phyloP scores from a whole-genome alignment of 495 filamentous ascomycete genomes.

The Thozetella sp. region DNA sequence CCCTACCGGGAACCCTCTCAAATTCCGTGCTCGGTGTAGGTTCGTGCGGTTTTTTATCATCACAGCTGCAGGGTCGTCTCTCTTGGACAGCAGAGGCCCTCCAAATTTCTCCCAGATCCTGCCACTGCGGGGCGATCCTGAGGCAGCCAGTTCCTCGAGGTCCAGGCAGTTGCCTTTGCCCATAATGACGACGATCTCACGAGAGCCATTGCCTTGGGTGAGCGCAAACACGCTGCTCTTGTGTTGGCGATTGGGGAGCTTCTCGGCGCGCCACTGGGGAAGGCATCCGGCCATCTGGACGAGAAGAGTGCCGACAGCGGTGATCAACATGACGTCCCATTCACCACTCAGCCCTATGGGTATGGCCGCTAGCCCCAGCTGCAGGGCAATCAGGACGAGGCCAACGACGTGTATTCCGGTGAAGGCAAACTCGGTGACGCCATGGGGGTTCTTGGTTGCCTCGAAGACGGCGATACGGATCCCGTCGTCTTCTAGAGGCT shows the following conservation, averaged over 20 bases:
- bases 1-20: background rate
- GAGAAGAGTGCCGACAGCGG: constrained; percentile 36
- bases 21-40: background rate
- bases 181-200: constrained; percentile 43
- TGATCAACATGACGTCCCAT: constrained; percentile 48
- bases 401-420: constrained; percentile 15
- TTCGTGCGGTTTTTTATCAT: background rate
- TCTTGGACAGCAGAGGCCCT: background rate
- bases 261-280: constrained; percentile 53
- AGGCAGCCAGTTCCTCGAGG: constrained; percentile 44
- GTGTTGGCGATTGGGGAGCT: constrained; percentile 41
- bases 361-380: constrained; percentile 47
- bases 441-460: background rate
- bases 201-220: constrained; percentile 45
- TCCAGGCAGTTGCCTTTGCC: constrained; percentile 38
- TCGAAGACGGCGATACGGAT: constrained; percentile 4
- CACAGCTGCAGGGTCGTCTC: background rate
- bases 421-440: constrained; percentile 3
- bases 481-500: background rate
- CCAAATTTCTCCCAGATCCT: background rate
- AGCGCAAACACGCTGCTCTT: constrained; percentile 30
- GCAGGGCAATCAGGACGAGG: constrained; percentile 32
- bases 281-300: constrained; percentile 31
- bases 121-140: background rate
- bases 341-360: constrained; percentile 39